Evolutionary conservation across 352 stramenopile species (phyloP), one percentile per base, ranked within the genome.

Genomic region (Phytophthora cryptogea): DNA sequence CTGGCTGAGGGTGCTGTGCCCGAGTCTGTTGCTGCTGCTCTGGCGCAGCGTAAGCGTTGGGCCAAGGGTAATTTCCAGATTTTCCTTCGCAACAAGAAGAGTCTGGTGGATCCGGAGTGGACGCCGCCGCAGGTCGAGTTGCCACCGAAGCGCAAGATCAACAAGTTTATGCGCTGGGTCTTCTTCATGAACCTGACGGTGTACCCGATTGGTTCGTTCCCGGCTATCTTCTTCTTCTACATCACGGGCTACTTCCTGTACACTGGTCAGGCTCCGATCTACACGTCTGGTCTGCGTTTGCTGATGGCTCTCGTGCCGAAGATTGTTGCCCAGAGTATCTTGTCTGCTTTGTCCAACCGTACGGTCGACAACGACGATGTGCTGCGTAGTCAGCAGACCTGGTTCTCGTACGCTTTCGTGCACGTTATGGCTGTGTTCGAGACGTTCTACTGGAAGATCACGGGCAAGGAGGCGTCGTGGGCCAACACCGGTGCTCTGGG

Each of bases 111-210:
- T 35, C 80, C 80, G 3, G 69, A 85, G 46, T 89, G 80, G 80
- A 69, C 43, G 9, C 63, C 68, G 5, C 79, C 79, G 9, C 40
- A 73, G 41, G 73, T 87, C 14, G 70, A 82, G 43, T 57, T 87
- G 16, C 79, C 79, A 6, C 65, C 67, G 13, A 73, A 77, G 45
- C 80, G 77, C 71, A 89, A 89, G 65, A 75, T 82, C 60, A 90
- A 88, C 70, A 74, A 74, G 40, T 90, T 89, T 33, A 90, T 90
- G 80, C 74, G 78, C 40, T 89, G 80, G 78, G 75, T 90, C 4
- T 88, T 90, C 74, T 90, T 88, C 64, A 88, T 90, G 76, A 90
- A 90, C 68, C 47, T 88, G 39, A 90, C 78, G 10, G 76, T 90
- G 39, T 90, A 90, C 56, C 80, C 80, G 26, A 86, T 90, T 47